phyloP scores from a whole-genome alignment of 208 protist species.

The Trypanosoma scelopori region DNA sequence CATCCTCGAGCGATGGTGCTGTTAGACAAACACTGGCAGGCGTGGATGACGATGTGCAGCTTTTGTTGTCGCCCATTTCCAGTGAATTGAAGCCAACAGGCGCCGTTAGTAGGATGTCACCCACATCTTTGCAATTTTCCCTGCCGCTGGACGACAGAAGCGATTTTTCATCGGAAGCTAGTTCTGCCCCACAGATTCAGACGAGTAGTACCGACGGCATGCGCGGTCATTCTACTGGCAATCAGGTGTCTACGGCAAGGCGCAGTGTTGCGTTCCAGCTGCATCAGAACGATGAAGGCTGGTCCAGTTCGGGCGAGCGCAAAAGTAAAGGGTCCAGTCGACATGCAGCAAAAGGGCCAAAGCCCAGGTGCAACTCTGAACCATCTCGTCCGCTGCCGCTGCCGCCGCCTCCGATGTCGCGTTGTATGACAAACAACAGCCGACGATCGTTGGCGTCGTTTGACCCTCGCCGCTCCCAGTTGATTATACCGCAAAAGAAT shows the following conservation, averaged over 20 bases:
- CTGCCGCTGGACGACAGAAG: conserved; percentile 12
- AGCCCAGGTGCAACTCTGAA: background rate
- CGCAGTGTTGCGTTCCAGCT: background rate
- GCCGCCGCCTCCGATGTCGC: background rate
- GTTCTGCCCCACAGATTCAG: background rate
- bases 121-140: conserved; percentile 17
- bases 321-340: background rate
- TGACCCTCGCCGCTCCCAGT: background rate
- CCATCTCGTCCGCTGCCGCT: background rate
- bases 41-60: background rate
- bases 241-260: background rate
- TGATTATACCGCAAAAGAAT: background rate
- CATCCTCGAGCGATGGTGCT: background rate
- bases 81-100: background rate
- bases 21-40: too few relatives aligned
- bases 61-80: background rate
- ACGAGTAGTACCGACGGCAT: background rate
- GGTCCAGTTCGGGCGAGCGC: conserved; percentile 4
- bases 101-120: background rate
- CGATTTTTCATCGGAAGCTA: conserved; percentile 7
- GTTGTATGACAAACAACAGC: background rate
- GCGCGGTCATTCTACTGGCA: background rate
- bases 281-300: conserved; percentile 3
- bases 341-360: too few relatives aligned
- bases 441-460: background rate